Evolutionary conservation across 2,329 filamentous ascomycete species (phyloP).

Genomic region (Myriosclerotinia duriaeana): DNA sequence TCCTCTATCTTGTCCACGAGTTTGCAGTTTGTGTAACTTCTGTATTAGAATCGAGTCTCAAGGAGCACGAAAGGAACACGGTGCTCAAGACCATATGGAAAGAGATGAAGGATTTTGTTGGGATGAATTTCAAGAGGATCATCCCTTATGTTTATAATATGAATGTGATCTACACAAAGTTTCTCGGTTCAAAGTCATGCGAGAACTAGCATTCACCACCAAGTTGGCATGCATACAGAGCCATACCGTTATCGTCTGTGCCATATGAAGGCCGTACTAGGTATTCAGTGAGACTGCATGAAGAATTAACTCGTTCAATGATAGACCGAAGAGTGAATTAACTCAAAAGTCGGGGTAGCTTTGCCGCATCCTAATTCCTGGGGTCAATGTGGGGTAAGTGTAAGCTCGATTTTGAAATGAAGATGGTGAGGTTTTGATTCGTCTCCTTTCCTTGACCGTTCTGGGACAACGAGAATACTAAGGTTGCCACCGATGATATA

Average conservation of each 20-base stretch:
- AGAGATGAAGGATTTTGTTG: neutral
- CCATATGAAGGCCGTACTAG: neutral
- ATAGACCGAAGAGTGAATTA: slow-evolving; percentile 4
- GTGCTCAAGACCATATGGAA: neutral
- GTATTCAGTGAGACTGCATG: neutral
- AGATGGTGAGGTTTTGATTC: neutral
- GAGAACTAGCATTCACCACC: neutral
- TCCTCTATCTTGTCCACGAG: neutral
- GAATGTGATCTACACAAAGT: neutral
- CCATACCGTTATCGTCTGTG: neutral
- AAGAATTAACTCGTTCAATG: neutral
- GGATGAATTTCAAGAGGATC: neutral
- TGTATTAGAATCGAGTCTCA: neutral
- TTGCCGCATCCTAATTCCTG: neutral
- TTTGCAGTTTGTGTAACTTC: neutral
- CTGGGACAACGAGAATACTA: too few relatives aligned
- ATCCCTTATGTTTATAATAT: neutral
- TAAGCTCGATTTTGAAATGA: neutral
- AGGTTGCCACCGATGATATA: neutral
- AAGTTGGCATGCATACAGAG: neutral
- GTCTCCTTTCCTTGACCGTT: neutral
- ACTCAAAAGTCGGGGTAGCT: slow-evolving; percentile 11
- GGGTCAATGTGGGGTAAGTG: neutral
- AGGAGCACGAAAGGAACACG: neutral
- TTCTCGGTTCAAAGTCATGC: neutral